phyloP scores from a whole-genome alignment of 768 basidiomycete genomes.

The Mrakia blollopis region DNA sequence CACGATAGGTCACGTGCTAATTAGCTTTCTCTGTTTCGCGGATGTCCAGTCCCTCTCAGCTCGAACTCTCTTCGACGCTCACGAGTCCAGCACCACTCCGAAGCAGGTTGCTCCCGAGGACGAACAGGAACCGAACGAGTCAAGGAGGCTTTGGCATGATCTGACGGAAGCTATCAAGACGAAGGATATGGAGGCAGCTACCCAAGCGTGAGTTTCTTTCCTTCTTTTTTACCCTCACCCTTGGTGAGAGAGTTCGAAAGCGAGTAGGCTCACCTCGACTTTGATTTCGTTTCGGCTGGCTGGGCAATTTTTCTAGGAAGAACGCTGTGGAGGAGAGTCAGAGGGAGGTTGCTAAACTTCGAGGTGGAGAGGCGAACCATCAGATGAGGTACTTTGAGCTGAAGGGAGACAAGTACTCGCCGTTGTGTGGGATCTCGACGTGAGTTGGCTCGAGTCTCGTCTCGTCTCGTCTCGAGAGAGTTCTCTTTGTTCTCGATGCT shows the following conservation, averaged over 20 bases:
- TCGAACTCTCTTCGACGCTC: slow-evolving; percentile 77
- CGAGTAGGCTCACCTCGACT: no score
- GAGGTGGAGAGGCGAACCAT: slow-evolving; percentile 67
- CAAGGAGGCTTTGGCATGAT: slow-evolving; percentile 69
- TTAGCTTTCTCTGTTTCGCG: neutral
- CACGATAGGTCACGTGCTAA: neutral
- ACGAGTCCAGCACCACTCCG: slow-evolving; percentile 62
- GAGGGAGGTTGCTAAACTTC: slow-evolving; percentile 66
- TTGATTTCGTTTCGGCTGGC: neutral
- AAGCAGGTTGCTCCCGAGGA: slow-evolving; percentile 81
- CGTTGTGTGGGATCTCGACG: slow-evolving; percentile 56
- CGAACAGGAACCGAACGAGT: slow-evolving; percentile 86
- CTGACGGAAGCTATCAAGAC: slow-evolving; percentile 77
- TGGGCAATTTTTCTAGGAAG: slow-evolving; percentile 53
- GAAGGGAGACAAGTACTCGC: slow-evolving; percentile 72
- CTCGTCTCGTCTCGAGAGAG: slow-evolving; percentile 34
- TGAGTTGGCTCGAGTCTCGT: slow-evolving; percentile 48
- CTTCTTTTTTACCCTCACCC: neutral
- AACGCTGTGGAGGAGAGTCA: slow-evolving; percentile 85
- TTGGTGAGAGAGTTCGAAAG: neutral
- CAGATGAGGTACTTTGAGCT: slow-evolving; percentile 76
- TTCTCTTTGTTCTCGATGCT: neutral
- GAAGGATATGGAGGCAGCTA: slow-evolving; percentile 93
- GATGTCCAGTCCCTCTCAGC: slow-evolving; percentile 57
- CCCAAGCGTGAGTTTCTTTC: slow-evolving; percentile 52